These are phyloP conservation scores for Phytopythium cucurbitacearum DNA, from an alignment of 352 stramenopile species.

Conservation along the genomic window DNA sequence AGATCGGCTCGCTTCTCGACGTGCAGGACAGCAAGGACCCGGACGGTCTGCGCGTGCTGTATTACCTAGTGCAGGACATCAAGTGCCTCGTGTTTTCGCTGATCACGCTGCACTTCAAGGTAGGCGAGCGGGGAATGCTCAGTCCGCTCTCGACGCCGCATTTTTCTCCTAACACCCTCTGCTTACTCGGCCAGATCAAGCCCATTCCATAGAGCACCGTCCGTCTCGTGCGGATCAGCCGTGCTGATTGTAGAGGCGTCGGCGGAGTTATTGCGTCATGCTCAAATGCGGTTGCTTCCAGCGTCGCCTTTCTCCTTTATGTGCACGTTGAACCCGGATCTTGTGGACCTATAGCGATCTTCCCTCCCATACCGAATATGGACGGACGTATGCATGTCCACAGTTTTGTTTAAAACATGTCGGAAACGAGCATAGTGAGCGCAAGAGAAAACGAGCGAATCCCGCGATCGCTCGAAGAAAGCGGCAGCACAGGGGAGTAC, in stretches of 20 bases:
- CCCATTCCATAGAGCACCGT: conserved; percentile 80
- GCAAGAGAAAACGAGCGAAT: background rate
- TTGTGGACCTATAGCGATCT: background rate
- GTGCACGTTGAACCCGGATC: too few relatives aligned
- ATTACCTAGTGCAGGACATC: conserved; percentile 97
- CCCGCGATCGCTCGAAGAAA: conserved; percentile 1
- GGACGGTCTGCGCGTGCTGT: conserved; percentile 92
- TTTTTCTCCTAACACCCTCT: background rate
- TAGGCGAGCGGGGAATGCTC: conserved; percentile 10
- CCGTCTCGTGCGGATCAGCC: too few relatives aligned
- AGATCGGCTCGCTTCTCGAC: conserved; percentile 94
- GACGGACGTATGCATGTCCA: too few relatives aligned
- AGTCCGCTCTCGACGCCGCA: background rate
- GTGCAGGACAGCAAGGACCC: conserved; percentile 96
- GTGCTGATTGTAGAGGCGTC: too few relatives aligned
- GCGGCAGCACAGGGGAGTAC: background rate
- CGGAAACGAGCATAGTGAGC: background rate
- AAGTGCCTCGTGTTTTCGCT: conserved; percentile 96
- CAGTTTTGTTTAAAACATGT: background rate
- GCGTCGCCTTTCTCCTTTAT: too few relatives aligned
- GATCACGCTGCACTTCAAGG: conserved; percentile 97
- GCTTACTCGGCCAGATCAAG: conserved; percentile 74
- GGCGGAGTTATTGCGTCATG: conserved; percentile 5
- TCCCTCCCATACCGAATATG: conserved; percentile 1
- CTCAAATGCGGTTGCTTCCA: background rate